Evolutionary conservation across 768 basidiomycete genomes (phyloP).

Genomic region (Lyophyllum semitale): DNA sequence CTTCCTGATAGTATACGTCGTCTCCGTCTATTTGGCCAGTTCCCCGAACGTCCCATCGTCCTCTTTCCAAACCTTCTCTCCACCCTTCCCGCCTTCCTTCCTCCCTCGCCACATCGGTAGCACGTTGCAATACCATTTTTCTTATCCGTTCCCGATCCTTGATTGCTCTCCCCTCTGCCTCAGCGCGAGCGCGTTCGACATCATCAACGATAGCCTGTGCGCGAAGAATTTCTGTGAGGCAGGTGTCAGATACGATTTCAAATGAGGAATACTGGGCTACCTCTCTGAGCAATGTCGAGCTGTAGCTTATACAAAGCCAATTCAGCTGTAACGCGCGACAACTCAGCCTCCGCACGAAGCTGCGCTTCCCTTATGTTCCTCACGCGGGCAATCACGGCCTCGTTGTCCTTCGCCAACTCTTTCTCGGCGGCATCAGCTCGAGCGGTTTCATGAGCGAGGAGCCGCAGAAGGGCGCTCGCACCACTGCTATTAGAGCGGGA

Average conservation of each 20-base stretch:
- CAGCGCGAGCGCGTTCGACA: constrained; percentile 47
- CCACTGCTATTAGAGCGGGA: constrained; percentile 9
- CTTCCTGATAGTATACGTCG: neutral
- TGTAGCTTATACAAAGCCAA: constrained; percentile 58
- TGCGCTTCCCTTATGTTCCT: constrained; percentile 32
- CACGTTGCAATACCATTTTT: constrained; percentile 44
- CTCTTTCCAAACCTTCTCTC: constrained; percentile 43
- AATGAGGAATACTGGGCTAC: constrained; percentile 18
- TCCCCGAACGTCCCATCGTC: constrained; percentile 20
- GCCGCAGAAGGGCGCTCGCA: constrained; percentile 6
- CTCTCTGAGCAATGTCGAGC: constrained; percentile 57
- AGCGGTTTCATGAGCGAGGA: constrained; percentile 34
- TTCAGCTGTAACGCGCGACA: constrained; percentile 43
- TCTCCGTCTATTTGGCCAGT: constrained; percentile 3
- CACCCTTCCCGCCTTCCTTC: constrained; percentile 56
- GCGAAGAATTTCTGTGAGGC: constrained; percentile 44
- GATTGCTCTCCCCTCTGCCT: constrained; percentile 49
- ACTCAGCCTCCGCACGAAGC: constrained; percentile 27
- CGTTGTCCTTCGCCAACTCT: constrained; percentile 21
- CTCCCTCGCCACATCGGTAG: constrained; percentile 52
- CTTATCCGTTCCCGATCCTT: constrained; percentile 47
- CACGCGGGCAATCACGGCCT: constrained; percentile 31
- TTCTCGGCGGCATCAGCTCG: constrained; percentile 40
- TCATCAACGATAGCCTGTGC: constrained; percentile 54
- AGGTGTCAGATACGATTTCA: neutral